These are phyloP conservation scores for Cyclotella distinguenda DNA, from an alignment of 108 stramenopile species.

Conservation along the genomic window DNA sequence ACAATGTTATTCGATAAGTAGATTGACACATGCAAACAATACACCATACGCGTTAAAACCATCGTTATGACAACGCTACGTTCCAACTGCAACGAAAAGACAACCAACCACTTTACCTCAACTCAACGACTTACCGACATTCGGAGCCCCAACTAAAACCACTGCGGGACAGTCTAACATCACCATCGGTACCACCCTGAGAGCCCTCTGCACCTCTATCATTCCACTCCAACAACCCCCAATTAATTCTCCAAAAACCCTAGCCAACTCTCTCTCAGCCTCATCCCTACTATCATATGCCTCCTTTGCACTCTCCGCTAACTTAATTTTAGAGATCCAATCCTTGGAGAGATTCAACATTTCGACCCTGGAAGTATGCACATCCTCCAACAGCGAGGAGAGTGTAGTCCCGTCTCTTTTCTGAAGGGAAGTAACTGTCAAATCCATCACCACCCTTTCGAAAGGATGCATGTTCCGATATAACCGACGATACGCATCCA, in stretches of 20 bases:
- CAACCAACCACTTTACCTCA: too few species aligned
- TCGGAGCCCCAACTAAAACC: slow-evolving; percentile 95
- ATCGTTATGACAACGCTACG: too few species aligned
- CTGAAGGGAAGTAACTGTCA: slow-evolving; percentile 77
- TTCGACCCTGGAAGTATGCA: slow-evolving; percentile 84
- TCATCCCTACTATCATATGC: slow-evolving; percentile 54
- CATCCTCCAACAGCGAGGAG: slow-evolving; percentile 58
- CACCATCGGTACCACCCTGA: slow-evolving; percentile 89
- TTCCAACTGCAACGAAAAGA: too few species aligned
- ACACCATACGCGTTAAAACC: too few species aligned
- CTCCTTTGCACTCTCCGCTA: slow-evolving; percentile 62
- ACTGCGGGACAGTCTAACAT: slow-evolving; percentile 89
- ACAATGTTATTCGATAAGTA: too few species aligned
- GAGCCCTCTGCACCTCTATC: slow-evolving; percentile 74
- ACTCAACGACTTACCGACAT: slow-evolving; percentile 74
- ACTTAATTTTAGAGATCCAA: slow-evolving; percentile 84
- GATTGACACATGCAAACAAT: too few species aligned
- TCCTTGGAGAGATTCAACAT: slow-evolving; percentile 69
- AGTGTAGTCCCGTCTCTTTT: slow-evolving; percentile 79
- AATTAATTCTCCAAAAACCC: slow-evolving; percentile 65
- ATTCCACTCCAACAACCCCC: slow-evolving; percentile 62
- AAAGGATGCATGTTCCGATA: slow-evolving; percentile 88
- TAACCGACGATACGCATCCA: slow-evolving; percentile 75
- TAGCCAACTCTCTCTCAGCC: slow-evolving; percentile 57
- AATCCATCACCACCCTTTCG: slow-evolving; percentile 88